Percentiles rank a stretch among this genome's conserved stretches.
Conservation (phyloP, 495 filamentous ascomycete genomes). For the Elaphomyces granulatus region DNA sequence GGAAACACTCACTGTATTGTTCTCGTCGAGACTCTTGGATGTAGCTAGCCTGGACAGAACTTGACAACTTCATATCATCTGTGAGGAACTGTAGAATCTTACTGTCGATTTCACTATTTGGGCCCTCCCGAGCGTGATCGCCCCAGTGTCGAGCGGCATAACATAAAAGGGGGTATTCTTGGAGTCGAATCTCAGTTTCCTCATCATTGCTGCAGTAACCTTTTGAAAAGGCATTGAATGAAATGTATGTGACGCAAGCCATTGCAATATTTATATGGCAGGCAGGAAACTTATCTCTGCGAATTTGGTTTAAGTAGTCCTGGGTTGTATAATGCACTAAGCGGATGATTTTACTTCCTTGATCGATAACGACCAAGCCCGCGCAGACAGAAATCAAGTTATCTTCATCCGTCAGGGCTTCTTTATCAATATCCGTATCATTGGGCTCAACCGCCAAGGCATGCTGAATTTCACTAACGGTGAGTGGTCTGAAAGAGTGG, state of each 20-base stretch:
- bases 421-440: slow-evolving; percentile 11
- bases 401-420: slow-evolving; percentile 12
- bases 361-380: slow-evolving; percentile 22
- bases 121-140: not conserved
- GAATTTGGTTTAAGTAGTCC: slow-evolving; percentile 19
- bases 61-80: not conserved
- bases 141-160: not conserved
- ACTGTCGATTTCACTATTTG: not conserved
- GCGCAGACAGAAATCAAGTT: slow-evolving; percentile 18
- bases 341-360: slow-evolving; percentile 17
- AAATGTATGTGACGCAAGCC: slow-evolving; percentile 18
- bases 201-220: too few species aligned
- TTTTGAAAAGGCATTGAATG: too few species aligned
- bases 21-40: too few species aligned
- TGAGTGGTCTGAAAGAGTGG: slow-evolving; percentile 7
- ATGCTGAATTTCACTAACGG: slow-evolving; percentile 16
- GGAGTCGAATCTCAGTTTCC: not conserved
- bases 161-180: not conserved
- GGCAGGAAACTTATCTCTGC: slow-evolving; percentile 11
- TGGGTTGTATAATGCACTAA: slow-evolving; percentile 19
- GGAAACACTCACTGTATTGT: not conserved
- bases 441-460: slow-evolving; percentile 20
- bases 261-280: slow-evolving; percentile 15
- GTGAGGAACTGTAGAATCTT: not conserved
- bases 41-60: not conserved